phyloP scores from a whole-genome alignment of 108 stramenopile species.

The Pelagomonas calceolata region DNA sequence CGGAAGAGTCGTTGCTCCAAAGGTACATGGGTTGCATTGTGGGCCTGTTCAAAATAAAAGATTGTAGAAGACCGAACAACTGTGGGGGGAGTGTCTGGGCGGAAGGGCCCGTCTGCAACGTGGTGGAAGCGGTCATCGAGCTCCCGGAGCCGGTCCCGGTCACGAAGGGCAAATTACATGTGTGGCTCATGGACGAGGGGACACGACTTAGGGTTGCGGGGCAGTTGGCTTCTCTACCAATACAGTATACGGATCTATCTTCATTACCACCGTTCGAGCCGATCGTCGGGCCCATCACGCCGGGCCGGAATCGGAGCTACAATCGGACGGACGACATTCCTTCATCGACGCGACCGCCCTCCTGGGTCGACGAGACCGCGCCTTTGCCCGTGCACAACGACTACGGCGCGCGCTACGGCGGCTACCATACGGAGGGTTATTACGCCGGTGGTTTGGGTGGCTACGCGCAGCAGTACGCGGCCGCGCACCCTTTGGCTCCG shows the following conservation, averaged over 20 bases:
- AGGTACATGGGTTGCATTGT: neutral
- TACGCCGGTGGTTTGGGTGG: too few relatives aligned
- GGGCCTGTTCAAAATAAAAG: neutral
- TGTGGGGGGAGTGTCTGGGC: neutral
- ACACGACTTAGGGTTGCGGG: neutral
- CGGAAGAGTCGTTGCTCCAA: neutral
- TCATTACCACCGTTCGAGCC: neutral
- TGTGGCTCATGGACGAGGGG: neutral
- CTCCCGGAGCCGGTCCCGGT: neutral
- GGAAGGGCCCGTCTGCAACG: neutral
- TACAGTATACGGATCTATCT: neutral
- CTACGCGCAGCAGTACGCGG: too few relatives aligned
- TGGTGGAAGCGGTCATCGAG: neutral
- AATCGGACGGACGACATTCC: too few relatives aligned
- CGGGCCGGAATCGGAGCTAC: too few relatives aligned
- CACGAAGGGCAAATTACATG: neutral
- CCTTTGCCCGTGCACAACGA: too few relatives aligned
- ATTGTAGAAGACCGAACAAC: neutral
- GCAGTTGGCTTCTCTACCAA: neutral
- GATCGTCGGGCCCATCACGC: neutral
- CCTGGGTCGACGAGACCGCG: too few relatives aligned
- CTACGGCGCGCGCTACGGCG: too few relatives aligned
- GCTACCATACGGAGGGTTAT: too few relatives aligned
- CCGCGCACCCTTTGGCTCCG: too few relatives aligned
- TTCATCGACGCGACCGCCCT: too few relatives aligned